Evolutionary conservation across 768 basidiomycete species (phyloP).

Genomic region (Tulasnella sp.): DNA sequence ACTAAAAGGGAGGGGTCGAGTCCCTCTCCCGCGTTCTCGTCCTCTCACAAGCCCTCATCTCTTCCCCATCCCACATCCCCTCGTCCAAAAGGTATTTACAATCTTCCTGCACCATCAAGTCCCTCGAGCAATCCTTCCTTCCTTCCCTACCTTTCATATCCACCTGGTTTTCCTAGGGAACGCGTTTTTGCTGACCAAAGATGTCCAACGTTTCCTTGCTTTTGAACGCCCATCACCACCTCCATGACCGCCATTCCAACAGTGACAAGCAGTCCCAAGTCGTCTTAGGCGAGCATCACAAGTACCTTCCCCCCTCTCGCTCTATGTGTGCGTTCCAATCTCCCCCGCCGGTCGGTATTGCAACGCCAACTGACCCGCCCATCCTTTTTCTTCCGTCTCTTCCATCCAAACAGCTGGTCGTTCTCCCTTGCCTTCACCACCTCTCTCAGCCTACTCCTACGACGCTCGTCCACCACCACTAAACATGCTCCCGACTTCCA

Average conservation of each 20-base stretch:
- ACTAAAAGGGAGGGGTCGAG: constrained; percentile 9
- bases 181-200: neutral
- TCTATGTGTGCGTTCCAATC: constrained; percentile 17
- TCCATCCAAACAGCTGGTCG: constrained; percentile 15
- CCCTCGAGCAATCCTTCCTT: constrained; percentile 19
- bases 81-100: constrained; percentile 31
- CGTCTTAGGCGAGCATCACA: constrained; percentile 13
- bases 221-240: neutral
- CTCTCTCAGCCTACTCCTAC: constrained; percentile 24
- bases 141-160: constrained; percentile 1
- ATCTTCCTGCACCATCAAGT: constrained; percentile 24
- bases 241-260: constrained; percentile 4
- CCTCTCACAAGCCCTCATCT: constrained; percentile 33
- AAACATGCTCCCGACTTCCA: constrained; percentile 20
- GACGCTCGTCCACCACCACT: constrained; percentile 30
- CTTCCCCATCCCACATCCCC: constrained; percentile 25
- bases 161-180: neutral
- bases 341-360: neutral
- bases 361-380: neutral
- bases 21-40: constrained; percentile 11
- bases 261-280: constrained; percentile 18
- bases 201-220: constrained; percentile 29
- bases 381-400: constrained; percentile 3
- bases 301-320: neutral
- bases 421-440: constrained; percentile 30